These are phyloP conservation scores for Chytridium lagenaria DNA, from an alignment of 371 early-diverging fungal species.

Conservation along the genomic window DNA sequence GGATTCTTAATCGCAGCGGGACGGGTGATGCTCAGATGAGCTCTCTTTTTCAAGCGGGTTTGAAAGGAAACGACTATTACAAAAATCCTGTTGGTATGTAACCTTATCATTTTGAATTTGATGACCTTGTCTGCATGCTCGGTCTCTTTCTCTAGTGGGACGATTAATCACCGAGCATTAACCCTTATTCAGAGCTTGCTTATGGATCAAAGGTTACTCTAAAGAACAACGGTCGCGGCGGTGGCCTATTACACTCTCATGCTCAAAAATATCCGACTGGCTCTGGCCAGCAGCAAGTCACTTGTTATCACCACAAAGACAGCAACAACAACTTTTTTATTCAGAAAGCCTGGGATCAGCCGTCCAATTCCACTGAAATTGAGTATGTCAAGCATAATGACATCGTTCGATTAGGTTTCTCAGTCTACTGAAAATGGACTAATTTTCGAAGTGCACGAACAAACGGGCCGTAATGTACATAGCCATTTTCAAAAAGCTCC, in stretches of 20 bases:
- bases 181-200: slow-evolving; percentile 74
- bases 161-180: too few relatives aligned
- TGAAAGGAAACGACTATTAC: slow-evolving; percentile 81
- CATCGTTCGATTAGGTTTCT: slow-evolving; percentile 74
- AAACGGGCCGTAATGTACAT: slow-evolving; percentile 82
- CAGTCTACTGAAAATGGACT: too few relatives aligned
- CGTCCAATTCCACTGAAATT: slow-evolving; percentile 37
- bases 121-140: too few relatives aligned
- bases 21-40: slow-evolving; percentile 98
- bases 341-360: slow-evolving; percentile 41
- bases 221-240: slow-evolving; percentile 87
- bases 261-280: slow-evolving; percentile 91
- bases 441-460: slow-evolving; percentile 60
- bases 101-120: not conserved
- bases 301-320: slow-evolving; percentile 98
- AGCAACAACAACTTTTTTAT: slow-evolving; percentile 95
- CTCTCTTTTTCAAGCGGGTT: slow-evolving; percentile 95
- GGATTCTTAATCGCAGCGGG: slow-evolving; percentile 84
- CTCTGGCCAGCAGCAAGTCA: slow-evolving; percentile 96
- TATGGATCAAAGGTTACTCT: slow-evolving; percentile 93
- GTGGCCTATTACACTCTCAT: slow-evolving; percentile 98
- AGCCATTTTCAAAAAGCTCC: slow-evolving; percentile 84
- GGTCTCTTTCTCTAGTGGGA: too few relatives aligned
- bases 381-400: slow-evolving; percentile 80
- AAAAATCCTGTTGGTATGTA: slow-evolving; percentile 81